Conservation (phyloP, 2,329 filamentous ascomycete species). For the Phialocephala sp. region DNA sequence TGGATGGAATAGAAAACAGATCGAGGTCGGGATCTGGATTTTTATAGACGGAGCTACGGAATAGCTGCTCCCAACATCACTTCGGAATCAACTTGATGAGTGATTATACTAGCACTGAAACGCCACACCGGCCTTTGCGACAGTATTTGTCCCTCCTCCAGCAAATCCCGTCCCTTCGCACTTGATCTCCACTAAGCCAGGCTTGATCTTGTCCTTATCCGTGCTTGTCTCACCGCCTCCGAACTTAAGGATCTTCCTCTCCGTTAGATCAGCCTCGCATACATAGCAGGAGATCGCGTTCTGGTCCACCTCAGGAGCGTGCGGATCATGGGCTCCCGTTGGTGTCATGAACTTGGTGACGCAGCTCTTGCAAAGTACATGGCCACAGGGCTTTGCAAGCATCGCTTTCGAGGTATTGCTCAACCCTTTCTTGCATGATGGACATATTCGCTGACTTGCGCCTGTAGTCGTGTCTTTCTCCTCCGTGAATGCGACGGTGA, state of each 20-base stretch:
- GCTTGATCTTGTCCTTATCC: constrained; percentile 63
- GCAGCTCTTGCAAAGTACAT: constrained; percentile 87
- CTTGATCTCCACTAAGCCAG: constrained; percentile 78
- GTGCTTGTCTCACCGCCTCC: constrained; percentile 55
- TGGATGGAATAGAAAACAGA: background rate
- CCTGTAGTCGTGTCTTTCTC: constrained; percentile 61
- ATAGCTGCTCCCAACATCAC: background rate
- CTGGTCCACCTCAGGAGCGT: constrained; percentile 56
- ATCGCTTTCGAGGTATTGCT: constrained; percentile 84
- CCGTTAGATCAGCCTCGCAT: constrained; percentile 79
- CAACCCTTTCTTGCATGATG: constrained; percentile 82
- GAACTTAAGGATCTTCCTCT: constrained; percentile 52
- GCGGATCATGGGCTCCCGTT: constrained; percentile 60
- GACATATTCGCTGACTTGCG: constrained; percentile 67
- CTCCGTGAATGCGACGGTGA: constrained; percentile 78
- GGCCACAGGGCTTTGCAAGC: constrained; percentile 85
- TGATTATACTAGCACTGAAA: constrained; percentile 71
- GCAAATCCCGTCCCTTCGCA: constrained; percentile 94
- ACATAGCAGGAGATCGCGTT: constrained; percentile 78
- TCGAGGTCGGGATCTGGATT: background rate
- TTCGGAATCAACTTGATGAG: background rate
- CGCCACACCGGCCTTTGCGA: constrained; percentile 77
- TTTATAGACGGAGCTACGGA: background rate
- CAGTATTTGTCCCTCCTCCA: constrained; percentile 80
- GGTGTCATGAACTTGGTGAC: constrained; percentile 81